These are phyloP conservation scores for Tylopilus plumbeoviolaceoides DNA, from an alignment of 768 basidiomycete genomes.

Conservation along the genomic window DNA sequence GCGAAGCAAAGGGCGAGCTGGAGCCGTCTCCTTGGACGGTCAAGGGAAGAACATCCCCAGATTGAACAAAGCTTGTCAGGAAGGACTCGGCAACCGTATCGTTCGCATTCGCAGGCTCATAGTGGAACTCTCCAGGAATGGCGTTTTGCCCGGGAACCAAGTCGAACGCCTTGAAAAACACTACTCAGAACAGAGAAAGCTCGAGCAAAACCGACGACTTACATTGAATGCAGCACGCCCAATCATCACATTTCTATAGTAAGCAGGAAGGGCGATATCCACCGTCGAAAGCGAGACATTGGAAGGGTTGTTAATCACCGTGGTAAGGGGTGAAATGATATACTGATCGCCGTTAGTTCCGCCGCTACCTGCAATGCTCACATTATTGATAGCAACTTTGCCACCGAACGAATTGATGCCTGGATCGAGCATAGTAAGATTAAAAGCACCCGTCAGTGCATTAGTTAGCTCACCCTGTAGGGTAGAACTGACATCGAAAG, in stretches of 20 bases:
- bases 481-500: constrained; percentile 55
- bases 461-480: constrained; percentile 41
- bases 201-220: constrained; percentile 19
- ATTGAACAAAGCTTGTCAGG: constrained; percentile 57
- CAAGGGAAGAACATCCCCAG: constrained; percentile 42
- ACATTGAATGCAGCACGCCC: constrained; percentile 60
- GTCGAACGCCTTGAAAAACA: constrained; percentile 42
- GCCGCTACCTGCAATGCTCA: constrained; percentile 62
- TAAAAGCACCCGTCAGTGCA: background rate
- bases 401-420: constrained; percentile 61
- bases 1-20: constrained; percentile 60
- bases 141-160: constrained; percentile 56
- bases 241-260: constrained; percentile 51
- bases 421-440: constrained; percentile 13
- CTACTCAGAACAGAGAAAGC: background rate
- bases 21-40: constrained; percentile 55
- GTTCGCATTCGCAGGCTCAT: constrained; percentile 59
- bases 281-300: constrained; percentile 61
- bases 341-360: constrained; percentile 57
- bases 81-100: constrained; percentile 63
- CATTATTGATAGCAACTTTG: constrained; percentile 48
- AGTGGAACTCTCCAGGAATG: constrained; percentile 59
- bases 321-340: constrained; percentile 53
- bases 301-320: constrained; percentile 61
- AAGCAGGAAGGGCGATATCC: constrained; percentile 53